Evolutionary conservation across 495 filamentous ascomycete genomes (phyloP).

Genomic region (Chaetomium cochliodes): DNA sequence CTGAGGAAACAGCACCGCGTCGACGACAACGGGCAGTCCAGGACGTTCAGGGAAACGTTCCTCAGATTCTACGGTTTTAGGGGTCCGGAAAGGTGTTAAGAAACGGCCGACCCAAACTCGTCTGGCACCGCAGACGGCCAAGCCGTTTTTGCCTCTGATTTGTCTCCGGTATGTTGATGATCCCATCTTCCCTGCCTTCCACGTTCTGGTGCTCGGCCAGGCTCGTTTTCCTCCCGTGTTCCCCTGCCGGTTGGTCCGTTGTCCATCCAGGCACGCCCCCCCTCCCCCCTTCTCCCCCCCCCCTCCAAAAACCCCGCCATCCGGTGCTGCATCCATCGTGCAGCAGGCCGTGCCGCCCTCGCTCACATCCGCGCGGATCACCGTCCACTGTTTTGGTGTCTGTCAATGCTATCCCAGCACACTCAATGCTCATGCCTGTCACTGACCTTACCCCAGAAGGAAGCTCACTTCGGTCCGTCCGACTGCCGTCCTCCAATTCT

Average conservation of each 20-base stretch:
- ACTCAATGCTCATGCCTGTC: constrained; percentile 47
- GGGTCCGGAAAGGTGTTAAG: constrained; percentile 20
- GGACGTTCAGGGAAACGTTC: constrained; percentile 15
- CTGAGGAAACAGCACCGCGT: neutral
- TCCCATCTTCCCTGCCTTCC: constrained; percentile 35
- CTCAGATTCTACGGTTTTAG: constrained; percentile 15
- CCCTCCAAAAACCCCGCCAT: constrained; percentile 40
- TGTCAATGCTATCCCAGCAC: constrained; percentile 43
- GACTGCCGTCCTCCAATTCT: constrained; percentile 43
- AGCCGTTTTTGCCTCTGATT: constrained; percentile 21
- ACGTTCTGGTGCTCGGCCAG: constrained; percentile 31
- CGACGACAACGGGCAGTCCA: neutral
- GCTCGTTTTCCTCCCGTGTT: constrained; percentile 33
- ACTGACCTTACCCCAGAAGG: constrained; percentile 43
- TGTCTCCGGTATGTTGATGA: constrained; percentile 35
- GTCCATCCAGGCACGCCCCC: constrained; percentile 25
- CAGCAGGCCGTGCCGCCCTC: constrained; percentile 39
- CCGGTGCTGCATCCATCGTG: constrained; percentile 39
- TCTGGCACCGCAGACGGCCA: constrained; percentile 9
- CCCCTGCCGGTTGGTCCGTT: constrained; percentile 35
- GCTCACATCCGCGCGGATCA: constrained; percentile 45
- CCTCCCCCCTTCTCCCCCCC: constrained; percentile 25
- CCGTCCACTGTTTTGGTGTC: constrained; percentile 43
- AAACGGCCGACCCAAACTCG: constrained; percentile 13
- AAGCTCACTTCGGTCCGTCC: constrained; percentile 47